Evolutionary conservation across 257 asterid species (phyloP).

Genomic region (Solanum peruvianum): DNA sequence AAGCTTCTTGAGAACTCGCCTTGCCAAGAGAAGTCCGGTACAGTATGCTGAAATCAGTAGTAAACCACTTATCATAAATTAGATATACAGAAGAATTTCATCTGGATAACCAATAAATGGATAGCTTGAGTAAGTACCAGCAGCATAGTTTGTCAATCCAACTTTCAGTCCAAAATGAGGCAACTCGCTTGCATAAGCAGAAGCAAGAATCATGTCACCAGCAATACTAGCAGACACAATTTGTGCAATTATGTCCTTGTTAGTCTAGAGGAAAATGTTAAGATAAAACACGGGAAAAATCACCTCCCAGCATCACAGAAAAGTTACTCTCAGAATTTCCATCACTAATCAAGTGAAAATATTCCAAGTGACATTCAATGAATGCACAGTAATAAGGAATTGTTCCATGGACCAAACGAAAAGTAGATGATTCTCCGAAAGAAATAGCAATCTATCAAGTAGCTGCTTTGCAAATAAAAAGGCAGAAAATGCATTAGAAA

Average conservation of each 20-base stretch:
- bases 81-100: not conserved
- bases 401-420: no score
- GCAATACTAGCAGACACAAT: constrained; percentile 68
- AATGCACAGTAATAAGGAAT: not conserved
- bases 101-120: not conserved
- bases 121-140: constrained; percentile 28
- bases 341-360: not conserved
- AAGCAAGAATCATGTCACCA: constrained; percentile 67
- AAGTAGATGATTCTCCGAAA: not conserved
- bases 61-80: not conserved
- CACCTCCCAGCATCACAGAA: not conserved
- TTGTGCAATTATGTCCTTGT: constrained; percentile 59
- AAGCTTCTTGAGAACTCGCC: constrained; percentile 64
- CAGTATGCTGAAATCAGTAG: constrained; percentile 45
- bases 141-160: constrained; percentile 79
- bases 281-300: constrained; percentile 9
- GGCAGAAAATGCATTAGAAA: not conserved
- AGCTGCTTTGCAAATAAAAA: not conserved
- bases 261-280: constrained; percentile 41
- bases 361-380: not conserved
- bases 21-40: constrained; percentile 81
- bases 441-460: not conserved
- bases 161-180: constrained; percentile 71
- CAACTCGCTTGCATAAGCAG: constrained; percentile 78
- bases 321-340: not conserved